phyloP scores from a whole-genome alignment of 2,329 filamentous ascomycete genomes.

The Fusarium sp. region DNA sequence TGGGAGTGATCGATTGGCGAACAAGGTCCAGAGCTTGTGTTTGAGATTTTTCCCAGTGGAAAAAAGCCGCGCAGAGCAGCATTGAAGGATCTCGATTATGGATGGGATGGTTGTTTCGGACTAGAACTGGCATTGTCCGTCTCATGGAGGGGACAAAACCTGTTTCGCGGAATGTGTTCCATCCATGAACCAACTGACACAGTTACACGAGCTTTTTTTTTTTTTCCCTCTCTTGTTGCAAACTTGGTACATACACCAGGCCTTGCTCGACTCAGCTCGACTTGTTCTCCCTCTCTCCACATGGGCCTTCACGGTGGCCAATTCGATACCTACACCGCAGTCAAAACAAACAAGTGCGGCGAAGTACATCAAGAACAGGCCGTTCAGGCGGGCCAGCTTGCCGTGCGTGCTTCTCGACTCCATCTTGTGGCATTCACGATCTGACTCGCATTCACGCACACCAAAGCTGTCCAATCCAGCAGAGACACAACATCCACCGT shows the following conservation, averaged over 20 bases:
- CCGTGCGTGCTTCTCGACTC: slow-evolving; percentile 16
- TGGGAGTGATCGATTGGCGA: slow-evolving; percentile 13
- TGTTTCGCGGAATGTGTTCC: not conserved
- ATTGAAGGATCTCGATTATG: slow-evolving; percentile 1
- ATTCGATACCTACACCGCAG: slow-evolving; percentile 18
- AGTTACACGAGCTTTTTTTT: not conserved
- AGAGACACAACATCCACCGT: slow-evolving; percentile 34
- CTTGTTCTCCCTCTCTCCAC: not conserved
- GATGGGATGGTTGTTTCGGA: not conserved
- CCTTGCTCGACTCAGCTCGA: not conserved
- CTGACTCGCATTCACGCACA: slow-evolving; percentile 34
- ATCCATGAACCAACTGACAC: not conserved
- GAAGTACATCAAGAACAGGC: slow-evolving; percentile 18
- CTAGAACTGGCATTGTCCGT: not conserved
- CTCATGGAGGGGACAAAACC: not conserved
- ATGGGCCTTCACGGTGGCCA: slow-evolving; percentile 32
- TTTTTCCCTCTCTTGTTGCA: not conserved
- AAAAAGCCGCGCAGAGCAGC: not conserved
- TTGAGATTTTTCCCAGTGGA: slow-evolving; percentile 10
- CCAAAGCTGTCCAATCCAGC: slow-evolving; percentile 22
- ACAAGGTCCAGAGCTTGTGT: slow-evolving; percentile 5
- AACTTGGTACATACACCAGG: not conserved
- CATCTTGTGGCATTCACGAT: slow-evolving; percentile 16
- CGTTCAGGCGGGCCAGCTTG: slow-evolving; percentile 18
- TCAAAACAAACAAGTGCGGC: slow-evolving; percentile 7